Base-by-base conservation (phyloP, 2,329 filamentous ascomycete genomes). In the Ramularia endophylla region DNA sequence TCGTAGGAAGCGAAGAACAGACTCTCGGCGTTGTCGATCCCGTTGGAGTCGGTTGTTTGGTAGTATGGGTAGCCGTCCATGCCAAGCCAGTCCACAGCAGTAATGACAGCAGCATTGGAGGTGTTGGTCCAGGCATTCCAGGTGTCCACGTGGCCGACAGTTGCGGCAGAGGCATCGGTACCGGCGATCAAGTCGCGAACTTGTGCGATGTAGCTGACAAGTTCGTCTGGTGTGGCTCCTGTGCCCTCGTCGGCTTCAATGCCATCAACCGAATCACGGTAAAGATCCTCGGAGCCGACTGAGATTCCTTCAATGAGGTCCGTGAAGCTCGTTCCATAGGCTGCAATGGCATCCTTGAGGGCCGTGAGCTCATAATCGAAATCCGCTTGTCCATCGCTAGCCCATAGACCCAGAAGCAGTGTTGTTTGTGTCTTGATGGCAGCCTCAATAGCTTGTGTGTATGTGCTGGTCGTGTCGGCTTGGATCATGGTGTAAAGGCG, bases 51-150 rank as follows among this genome's bases (percentile, higher is more conserved):
- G 47, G 78, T 81, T 55, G 73, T 74, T 69, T 94, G 78, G 69
- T 81, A 94, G 74, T 88, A 94, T 17, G 86, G 76, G 63, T 92
- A 94, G 12, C 81, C 83, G 61, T 94, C 86, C 61, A 89, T 78
- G 52, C 87, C 87, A 46, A 94, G 65, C 74, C 79, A 94, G 70
- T 94, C 87, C 48, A 74, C 68, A 31, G 76, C 77, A 6, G 80
- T 70, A 43, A 87, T 78, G 44, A 94, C 78, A 31, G 73, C 77
- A 36, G 67, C 65, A 74, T 89, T 92, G 57, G 80, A 77, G 38
- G 11, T 25, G 22, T 11, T 25, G 6, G 22, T 25, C 22, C 22
- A 25, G 11, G 22, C 22, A 25, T 25, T 25, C 22, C 6, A 6
- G 36, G 88, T 94, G 61, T 94, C 87, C 59, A 94, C 87, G 66